Base-by-base conservation (phyloP, 257 asterid species). In the Linaria vulgaris region DNA sequence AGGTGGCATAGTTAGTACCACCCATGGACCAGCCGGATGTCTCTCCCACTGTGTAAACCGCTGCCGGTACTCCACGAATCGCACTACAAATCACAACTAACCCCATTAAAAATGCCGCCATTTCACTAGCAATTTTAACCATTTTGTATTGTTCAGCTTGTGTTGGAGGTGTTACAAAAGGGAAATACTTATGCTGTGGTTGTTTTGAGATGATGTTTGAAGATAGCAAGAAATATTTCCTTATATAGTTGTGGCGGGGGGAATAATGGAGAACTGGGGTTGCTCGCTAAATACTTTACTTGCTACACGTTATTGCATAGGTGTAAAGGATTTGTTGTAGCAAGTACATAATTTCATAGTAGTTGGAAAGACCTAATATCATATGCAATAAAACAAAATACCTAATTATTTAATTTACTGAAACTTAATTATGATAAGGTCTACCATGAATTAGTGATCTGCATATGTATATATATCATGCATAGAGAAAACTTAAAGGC, bases 1-100 rank as follows among this genome's bases (percentile, higher is more conserved):
- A 92, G 9, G 73, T 69, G 41, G 66, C 14, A 51, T 88, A 88
- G 79, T 82, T 90, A 46, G 51, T 61, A 7, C 89, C 63, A 7
- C 89, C 80, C 31, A 80, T 46, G 5, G 89, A 63, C 98, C 97
- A 92, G 3, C 98, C 98, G 19, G 80, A 64, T 0, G 86, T 12
- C 16, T 85, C 97, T 5, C 98, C 98, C 25, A 92, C 98, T 0
- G 77, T 83, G 59, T 88, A 72, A 7, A 47, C 80, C 11, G 82
- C 76, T 6, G 84, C 87, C 25, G 75, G 67, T 37, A 48, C 71
- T 37, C 9, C 59, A 12, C 69, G 64, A 34, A 69, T 63, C 37
- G 67, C 61, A 19, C 63, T n/a, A 24, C 46, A 72, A 41, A 72
- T 46, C 72, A 83, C 14, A 62, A 77, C 5, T 64, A 78, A 7